A percentile compares a stretch with the other conserved stretches of the same genome.
phyloP scores from a whole-genome alignment of 1,139 yeast species.

The Candida smagusa region DNA sequence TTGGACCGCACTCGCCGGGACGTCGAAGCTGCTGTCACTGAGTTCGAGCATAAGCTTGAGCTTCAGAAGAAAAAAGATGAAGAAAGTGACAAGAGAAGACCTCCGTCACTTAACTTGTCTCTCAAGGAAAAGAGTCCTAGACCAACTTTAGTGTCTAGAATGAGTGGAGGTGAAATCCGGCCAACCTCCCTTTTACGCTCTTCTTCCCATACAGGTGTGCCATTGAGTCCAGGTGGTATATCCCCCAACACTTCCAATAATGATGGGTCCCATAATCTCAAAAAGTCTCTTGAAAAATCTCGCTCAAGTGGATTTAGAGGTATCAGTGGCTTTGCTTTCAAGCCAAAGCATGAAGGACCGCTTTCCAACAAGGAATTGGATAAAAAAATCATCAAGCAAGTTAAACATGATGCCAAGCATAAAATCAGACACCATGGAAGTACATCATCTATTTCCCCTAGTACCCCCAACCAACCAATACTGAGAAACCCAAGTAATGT shows the following conservation, averaged over 20 bases:
- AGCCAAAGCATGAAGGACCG: constrained; percentile 20
- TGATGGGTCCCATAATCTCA: constrained; percentile 6
- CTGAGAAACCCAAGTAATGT: no score
- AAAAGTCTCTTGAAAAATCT: constrained; percentile 16
- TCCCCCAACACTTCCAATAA: constrained; percentile 5
- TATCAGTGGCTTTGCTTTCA: constrained; percentile 26
- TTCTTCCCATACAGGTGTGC: constrained; percentile 1
- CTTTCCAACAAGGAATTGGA: constrained; percentile 29
- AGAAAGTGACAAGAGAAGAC: background rate
- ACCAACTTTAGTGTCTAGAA: background rate
- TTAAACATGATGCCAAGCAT: constrained; percentile 28
- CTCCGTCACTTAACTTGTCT: background rate
- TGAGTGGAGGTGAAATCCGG: constrained; percentile 1
- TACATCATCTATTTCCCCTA: no score
- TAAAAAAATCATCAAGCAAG: constrained; percentile 26
- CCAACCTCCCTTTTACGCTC: constrained; percentile 4
- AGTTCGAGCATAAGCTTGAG: constrained; percentile 16
- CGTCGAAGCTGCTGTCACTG: constrained; percentile 19
- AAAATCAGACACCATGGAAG: constrained; percentile 11
- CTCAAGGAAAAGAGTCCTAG: background rate
- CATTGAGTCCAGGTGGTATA: constrained; percentile 4
- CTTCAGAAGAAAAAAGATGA: constrained; percentile 7
- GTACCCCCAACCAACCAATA: no score
- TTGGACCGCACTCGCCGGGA: constrained; percentile 36
- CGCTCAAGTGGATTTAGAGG: constrained; percentile 21